Conservation (phyloP, 805 yeast species). For the Yamadazyma scolyti region DNA sequence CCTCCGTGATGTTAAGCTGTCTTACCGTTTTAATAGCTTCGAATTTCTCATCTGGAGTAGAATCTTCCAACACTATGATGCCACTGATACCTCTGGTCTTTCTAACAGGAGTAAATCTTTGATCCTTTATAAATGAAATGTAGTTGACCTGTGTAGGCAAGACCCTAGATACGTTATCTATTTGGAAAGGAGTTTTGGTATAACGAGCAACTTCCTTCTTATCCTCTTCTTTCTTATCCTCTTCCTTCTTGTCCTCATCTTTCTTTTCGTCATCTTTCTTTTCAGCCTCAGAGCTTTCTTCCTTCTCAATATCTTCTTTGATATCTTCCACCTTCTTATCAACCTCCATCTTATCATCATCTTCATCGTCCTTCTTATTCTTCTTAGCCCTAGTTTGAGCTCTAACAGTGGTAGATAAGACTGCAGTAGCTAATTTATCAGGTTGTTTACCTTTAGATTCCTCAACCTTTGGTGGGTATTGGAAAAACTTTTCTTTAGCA, state of each 20-base stretch:
- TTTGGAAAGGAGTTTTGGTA: conserved; percentile 61
- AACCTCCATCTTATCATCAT: conserved; percentile 40
- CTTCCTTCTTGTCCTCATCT: conserved; percentile 10
- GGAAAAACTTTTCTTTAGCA: conserved; percentile 74
- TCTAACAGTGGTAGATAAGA: conserved; percentile 85
- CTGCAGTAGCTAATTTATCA: conserved; percentile 89
- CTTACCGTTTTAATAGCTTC: conserved; percentile 79
- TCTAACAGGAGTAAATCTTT: conserved; percentile 79
- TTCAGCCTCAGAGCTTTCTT: conserved; percentile 38
- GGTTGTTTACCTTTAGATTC: conserved; percentile 77
- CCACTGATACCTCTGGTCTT: conserved; percentile 68
- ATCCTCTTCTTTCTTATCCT: conserved; percentile 31
- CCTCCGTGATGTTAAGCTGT: conserved; percentile 69
- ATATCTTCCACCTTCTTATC: conserved; percentile 45
- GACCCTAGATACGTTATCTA: conserved; percentile 81
- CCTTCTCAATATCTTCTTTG: conserved; percentile 32
- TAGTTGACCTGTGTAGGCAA: conserved; percentile 84
- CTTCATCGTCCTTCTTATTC: conserved; percentile 48
- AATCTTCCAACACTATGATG: conserved; percentile 67
- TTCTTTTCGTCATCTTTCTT: conserved; percentile 11
- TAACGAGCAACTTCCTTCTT: conserved; percentile 44
- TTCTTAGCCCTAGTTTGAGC: conserved; percentile 91
- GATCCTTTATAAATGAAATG: conserved; percentile 71
- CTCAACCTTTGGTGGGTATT: conserved; percentile 85
- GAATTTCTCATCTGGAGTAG: conserved; percentile 54